Evolutionary conservation across 257 asterid genomes (phyloP), one percentile per base, ranked within the genome.

Genomic region (Nicotiana otophora): DNA sequence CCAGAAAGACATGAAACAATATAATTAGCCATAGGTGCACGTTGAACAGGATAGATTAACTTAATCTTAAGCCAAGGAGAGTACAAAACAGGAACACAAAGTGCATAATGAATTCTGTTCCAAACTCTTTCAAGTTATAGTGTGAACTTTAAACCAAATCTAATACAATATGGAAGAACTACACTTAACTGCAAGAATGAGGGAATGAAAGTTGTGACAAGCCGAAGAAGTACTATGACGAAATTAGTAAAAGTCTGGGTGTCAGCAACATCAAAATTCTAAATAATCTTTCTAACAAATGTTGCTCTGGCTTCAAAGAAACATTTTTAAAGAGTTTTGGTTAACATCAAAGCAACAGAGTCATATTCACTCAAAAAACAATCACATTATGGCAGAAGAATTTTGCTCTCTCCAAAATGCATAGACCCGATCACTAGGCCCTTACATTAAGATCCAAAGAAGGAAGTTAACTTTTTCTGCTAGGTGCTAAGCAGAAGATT

Each of bases 1-100:
- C 51, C 61, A 74, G 46, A 68, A 87, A 86, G 39, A 86, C 69
- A 85, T 17, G 66, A 36, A 86, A 69, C 68, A 78, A 78, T 28
- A 69, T 79, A 77, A 81, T 77, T 39, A 61, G 58, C 28, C 55
- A 60, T 36, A 66, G 79, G 79, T 46, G 36, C 61, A 69, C 39
- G 70, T 23, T 53, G 54, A 67, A 23, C 69, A n/a, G 61, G 14
- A 61, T 9, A 78, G 68, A 61, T 79, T 23, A 61, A 58, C 74
- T 79, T 34, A 72, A 46, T 74, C 48, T 48, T 74, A 74, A 46
- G 26, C 36, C 26, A 46, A 20, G 58, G 34, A 20, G 78, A 70
- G 58, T 14, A 72, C 23, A 48, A 74, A 74, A 46, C 62, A 48
- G 39, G 61, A 74, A 74, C 61, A 14, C 62, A 7, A 20, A 72